phyloP scores from a whole-genome alignment of 306 rosid genomes.

The Corylus americana region DNA sequence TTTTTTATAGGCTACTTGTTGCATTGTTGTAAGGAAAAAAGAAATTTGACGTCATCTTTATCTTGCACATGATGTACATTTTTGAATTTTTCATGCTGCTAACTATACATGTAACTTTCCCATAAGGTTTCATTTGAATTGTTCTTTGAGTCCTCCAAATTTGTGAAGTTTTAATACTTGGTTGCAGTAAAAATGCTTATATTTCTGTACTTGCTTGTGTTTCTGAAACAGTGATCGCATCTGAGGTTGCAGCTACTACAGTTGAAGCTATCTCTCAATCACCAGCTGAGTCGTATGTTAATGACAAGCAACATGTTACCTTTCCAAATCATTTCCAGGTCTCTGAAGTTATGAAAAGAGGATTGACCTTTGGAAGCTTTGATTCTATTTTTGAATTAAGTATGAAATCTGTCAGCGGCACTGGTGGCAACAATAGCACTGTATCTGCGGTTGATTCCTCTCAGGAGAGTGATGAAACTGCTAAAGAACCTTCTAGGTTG shows the following conservation, averaged over 20 bases:
- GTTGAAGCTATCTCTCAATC: slow-evolving; percentile 37
- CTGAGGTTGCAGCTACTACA: slow-evolving; percentile 47
- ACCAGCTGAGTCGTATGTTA: slow-evolving; percentile 33
- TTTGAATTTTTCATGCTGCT: background rate
- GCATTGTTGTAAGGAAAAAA: background rate
- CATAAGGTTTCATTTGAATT: background rate
- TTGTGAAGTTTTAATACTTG: background rate
- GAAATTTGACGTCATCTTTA: slow-evolving; percentile 11
- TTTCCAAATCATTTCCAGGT: slow-evolving; percentile 84
- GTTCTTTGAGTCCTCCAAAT: background rate
- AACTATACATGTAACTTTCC: background rate
- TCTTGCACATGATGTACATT: background rate
- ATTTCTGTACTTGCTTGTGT: slow-evolving; percentile 21
- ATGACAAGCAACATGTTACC: slow-evolving; percentile 54
- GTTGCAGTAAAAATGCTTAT: background rate
- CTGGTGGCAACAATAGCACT: slow-evolving; percentile 32
- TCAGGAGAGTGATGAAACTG: slow-evolving; percentile 35
- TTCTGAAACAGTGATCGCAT: slow-evolving; percentile 47
- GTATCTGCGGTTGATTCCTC: slow-evolving; percentile 41
- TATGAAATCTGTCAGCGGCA: slow-evolving; percentile 37
- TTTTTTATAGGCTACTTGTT: background rate
- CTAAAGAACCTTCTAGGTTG: slow-evolving; percentile 60
- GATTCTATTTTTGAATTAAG: slow-evolving; percentile 36
- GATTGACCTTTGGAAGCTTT: slow-evolving; percentile 82
- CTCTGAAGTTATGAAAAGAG: slow-evolving; percentile 63